Base-by-base conservation (phyloP, 78 protist species). In the Cavenderia fasciculata region DNA sequence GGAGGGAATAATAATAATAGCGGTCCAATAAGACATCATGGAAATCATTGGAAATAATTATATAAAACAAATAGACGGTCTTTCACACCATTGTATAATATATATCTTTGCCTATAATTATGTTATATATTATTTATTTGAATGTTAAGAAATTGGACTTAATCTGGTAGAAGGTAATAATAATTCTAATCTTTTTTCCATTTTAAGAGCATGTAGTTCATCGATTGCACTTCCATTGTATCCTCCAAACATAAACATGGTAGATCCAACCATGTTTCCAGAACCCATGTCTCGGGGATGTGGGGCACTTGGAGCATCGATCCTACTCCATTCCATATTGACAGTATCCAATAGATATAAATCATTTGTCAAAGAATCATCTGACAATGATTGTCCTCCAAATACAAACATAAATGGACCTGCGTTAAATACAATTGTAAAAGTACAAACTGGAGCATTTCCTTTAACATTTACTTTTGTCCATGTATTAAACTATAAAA, bases 271-370 rank as follows among this genome's bases (percentile, higher is more conserved):
- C 1, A 87, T 38, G 25, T 33, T 46, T 11, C 88, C 77, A 21
- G 78, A 59, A 6, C 77, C 85, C 79, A 77, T 77, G 65, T 87
- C 93, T 62, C 93, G 47, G 29, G 93, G 86, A 12, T 59, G 27
- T 19, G 93, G 93, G 2, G 90, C 56, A 31, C 46, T 44, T 7
- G 52, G 34, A 19, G 78, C 43, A 43, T 52, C 68, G 23, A 82
- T 56, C 27, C 59, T 56, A 5, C 21, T 56, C 77, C 77, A 68
- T 36, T 68, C 78, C 90, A 82, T 82, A 69, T 82, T 82, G 14
- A 82, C 57, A 21, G 78, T 68, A 44, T 82, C 90, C 71, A 82
- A 82, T 78, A 82, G 65, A 23, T 33, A 82, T 0, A 82, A 36
- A 43, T 69, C 86, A 63, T 87, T 87, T 23, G 93, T 87, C 7